phyloP scores from a whole-genome alignment of 768 basidiomycete species.

The Saitozyma sp. region DNA sequence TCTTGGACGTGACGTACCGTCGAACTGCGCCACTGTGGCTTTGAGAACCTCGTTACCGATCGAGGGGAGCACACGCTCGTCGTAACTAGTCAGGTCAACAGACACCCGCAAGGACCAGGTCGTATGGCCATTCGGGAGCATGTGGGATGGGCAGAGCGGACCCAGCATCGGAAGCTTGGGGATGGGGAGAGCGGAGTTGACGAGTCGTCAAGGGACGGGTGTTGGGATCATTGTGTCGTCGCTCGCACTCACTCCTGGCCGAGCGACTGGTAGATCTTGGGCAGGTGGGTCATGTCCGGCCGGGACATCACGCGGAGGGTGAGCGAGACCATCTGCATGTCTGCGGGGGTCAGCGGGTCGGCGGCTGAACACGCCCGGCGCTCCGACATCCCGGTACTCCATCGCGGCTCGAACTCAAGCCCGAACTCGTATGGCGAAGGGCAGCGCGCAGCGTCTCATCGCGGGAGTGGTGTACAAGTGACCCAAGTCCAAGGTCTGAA shows the following conservation, averaged over 20 bases:
- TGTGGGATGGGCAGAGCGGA: no score
- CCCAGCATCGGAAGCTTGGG: no score
- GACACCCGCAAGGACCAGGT: no score
- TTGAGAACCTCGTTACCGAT: constrained; percentile 98
- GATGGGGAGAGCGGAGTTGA: constrained; percentile 3
- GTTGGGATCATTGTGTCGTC: no score
- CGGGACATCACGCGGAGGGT: constrained; percentile 93
- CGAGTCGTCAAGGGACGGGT: no score
- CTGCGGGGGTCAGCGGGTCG: constrained; percentile 16
- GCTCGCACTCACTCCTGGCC: constrained; percentile 64
- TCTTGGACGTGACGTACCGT: constrained; percentile 61
- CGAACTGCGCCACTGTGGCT: constrained; percentile 96
- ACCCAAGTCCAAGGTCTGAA: no score
- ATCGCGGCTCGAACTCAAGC: no score
- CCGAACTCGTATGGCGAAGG: no score
- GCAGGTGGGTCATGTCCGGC: constrained; percentile 80
- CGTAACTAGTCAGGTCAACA: constrained; percentile 59
- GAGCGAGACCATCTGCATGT: constrained; percentile 93
- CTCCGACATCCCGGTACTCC: no score
- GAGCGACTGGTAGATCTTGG: constrained; percentile 91
- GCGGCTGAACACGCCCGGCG: no score
- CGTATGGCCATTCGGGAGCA: neutral
- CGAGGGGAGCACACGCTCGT: constrained; percentile 94
- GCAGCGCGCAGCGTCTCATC: no score
- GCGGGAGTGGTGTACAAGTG: no score